Evolutionary conservation across 495 filamentous ascomycete genomes (phyloP).

Genomic region (Hypoxylon lenormandii): DNA sequence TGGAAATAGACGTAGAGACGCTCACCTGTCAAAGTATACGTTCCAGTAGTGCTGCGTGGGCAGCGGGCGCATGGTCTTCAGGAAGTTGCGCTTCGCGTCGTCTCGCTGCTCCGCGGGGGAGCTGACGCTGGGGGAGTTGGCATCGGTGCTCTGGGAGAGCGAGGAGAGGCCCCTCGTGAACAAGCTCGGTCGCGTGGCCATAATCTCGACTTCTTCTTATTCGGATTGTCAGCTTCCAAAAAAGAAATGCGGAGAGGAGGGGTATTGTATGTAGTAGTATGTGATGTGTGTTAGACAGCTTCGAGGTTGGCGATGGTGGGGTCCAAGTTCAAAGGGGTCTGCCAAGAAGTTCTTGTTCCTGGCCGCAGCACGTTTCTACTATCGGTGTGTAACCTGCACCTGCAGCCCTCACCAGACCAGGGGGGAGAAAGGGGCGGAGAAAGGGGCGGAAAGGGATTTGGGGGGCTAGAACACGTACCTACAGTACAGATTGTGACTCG

Average conservation of each 20-base stretch:
- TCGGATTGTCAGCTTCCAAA: slow-evolving; percentile 7
- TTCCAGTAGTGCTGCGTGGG: slow-evolving; percentile 72
- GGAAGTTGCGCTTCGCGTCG: slow-evolving; percentile 70
- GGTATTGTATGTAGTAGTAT: neutral
- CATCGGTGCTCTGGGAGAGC: slow-evolving; percentile 63
- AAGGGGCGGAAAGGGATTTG: slow-evolving; percentile 3
- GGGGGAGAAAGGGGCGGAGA: slow-evolving; percentile 2
- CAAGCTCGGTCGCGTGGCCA: slow-evolving; percentile 64
- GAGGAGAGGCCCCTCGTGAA: slow-evolving; percentile 67
- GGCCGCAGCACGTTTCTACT: slow-evolving; percentile 25
- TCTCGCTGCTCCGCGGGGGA: slow-evolving; percentile 68
- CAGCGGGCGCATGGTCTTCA: slow-evolving; percentile 69
- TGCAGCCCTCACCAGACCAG: slow-evolving; percentile 6
- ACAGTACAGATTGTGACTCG: neutral
- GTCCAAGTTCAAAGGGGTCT: slow-evolving; percentile 19
- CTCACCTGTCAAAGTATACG: slow-evolving; percentile 68
- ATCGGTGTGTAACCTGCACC: slow-evolving; percentile 14
- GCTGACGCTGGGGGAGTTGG: slow-evolving; percentile 63
- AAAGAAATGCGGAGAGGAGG: neutral
- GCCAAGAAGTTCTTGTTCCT: slow-evolving; percentile 42
- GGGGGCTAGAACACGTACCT: slow-evolving; percentile 12
- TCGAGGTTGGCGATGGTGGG: slow-evolving; percentile 31
- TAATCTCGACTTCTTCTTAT: slow-evolving; percentile 29
- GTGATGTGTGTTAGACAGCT: slow-evolving; percentile 16
- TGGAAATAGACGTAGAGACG: neutral